Base-by-base conservation (phyloP, 352 stramenopile species). In the Globisporangium canariense region DNA sequence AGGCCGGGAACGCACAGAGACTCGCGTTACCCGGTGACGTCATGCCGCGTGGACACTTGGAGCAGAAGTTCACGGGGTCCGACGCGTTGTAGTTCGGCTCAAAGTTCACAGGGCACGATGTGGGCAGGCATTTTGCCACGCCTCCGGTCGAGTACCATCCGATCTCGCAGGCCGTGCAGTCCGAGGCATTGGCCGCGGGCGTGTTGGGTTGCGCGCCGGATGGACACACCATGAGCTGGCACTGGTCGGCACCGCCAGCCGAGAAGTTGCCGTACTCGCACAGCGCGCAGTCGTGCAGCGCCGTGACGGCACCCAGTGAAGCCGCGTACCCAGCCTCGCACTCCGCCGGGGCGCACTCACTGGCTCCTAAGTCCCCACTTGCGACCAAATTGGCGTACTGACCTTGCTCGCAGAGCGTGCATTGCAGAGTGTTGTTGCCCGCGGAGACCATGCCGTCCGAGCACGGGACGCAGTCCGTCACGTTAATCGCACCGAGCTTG, bases 71-170 rank as follows among this genome's bases (percentile, higher is more conserved):
- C 5, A 72, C 50, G 4, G 74, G 43, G 38, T 80, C 68, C 4
- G 66, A 65, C 10, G 77, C 74, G 41, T 75, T 78, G 3, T 43
- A 47, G 9, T 49, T 65, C 1, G 77, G 72, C 34, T 81, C 67
- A 3, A 49, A 74, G 45, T 74, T 74, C 3, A 62, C 58, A 5
- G 64, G 67, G 54, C 74, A 83, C 34, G 40, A 41, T 22, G 70
- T 81, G 1, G 59, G 49, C 49, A 70, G 43, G 36, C 74, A 85
- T 18, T 38, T 11, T 0, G 28, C 11, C 3, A 67, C 52, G 28
- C 77, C 77, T 11, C 77, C 77, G 2, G 55, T 28, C 10, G 74
- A 79, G 72, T 68, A 85, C 34, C 49, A 72, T 14, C 77, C 77
- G 9, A 80, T 25, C 9, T 50, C 59, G 46, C 77, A 85, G 3